A percentile compares a stretch with the other conserved stretches of the same genome.
Evolutionary conservation across 306 rosid species (phyloP).

Genomic region (Inga oerstediana): DNA sequence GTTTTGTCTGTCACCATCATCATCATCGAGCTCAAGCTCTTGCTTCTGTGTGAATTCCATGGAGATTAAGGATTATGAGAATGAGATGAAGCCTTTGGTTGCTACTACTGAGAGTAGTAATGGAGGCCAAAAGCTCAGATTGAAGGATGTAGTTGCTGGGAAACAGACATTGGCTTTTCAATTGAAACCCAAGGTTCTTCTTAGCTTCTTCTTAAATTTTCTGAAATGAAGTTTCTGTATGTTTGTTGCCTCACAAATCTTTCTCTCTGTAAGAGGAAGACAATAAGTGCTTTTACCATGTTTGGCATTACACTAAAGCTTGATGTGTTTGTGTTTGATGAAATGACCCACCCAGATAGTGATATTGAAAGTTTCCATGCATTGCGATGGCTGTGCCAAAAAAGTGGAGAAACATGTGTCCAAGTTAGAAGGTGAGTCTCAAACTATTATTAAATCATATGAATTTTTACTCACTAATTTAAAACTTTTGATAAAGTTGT

Average conservation of each 20-base stretch:
- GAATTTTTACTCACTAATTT: neutral
- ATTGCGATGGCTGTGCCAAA: slow-evolving; percentile 89
- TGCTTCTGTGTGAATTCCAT: slow-evolving; percentile 75
- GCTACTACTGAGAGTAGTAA: slow-evolving; percentile 39
- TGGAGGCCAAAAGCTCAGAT: slow-evolving; percentile 45
- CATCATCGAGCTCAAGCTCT: slow-evolving; percentile 42
- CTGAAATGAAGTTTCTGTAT: slow-evolving; percentile 1
- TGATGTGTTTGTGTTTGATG: slow-evolving; percentile 14
- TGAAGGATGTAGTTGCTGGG: slow-evolving; percentile 75
- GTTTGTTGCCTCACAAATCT: neutral
- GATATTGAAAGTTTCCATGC: slow-evolving; percentile 87
- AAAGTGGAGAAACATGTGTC: slow-evolving; percentile 89
- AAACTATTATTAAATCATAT: neutral
- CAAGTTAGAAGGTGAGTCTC: slow-evolving; percentile 74
- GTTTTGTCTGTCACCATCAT: slow-evolving; percentile 54
- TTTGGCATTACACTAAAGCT: neutral
- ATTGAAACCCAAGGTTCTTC: slow-evolving; percentile 78
- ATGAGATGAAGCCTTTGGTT: slow-evolving; percentile 61
- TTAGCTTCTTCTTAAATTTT: slow-evolving; percentile 1
- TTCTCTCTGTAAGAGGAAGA: neutral
- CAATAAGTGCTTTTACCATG: neutral
- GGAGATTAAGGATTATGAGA: slow-evolving; percentile 54
- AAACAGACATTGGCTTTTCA: slow-evolving; percentile 85
- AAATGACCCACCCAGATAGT: slow-evolving; percentile 59
- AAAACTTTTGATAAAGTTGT: neutral